These are phyloP conservation scores for Penicillium simplicissimum DNA, from an alignment of 495 filamentous ascomycete species.

Conservation along the genomic window DNA sequence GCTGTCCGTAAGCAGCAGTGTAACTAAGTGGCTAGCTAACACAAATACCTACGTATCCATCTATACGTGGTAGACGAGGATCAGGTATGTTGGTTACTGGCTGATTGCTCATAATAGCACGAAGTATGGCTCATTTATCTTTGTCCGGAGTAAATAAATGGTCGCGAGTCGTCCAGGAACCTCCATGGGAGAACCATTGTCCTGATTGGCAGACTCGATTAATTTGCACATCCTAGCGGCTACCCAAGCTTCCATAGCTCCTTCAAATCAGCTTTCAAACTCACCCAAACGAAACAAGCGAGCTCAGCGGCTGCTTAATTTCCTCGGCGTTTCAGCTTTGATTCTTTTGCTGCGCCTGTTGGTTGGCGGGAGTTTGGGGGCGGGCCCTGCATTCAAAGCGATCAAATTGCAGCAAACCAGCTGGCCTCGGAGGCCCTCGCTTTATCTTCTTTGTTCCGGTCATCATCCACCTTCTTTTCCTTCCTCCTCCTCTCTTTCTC, in stretches of 20 bases:
- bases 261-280: too few species aligned
- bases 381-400: constrained; percentile 20
- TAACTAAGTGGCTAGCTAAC: too few species aligned
- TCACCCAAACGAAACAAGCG: not conserved
- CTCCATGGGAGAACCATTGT: too few species aligned
- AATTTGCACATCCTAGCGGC: not conserved
- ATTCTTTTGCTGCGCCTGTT: not conserved
- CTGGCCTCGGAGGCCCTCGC: not conserved
- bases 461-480: not conserved
- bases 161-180: too few species aligned
- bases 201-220: not conserved
- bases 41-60: too few species aligned
- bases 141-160: too few species aligned
- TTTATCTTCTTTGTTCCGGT: constrained; percentile 2
- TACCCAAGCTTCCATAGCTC: too few species aligned
- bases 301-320: constrained; percentile 2
- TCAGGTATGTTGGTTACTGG: too few species aligned
- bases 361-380: constrained; percentile 2
- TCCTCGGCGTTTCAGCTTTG: constrained; percentile 28
- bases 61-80: too few species aligned
- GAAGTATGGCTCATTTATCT: too few species aligned
- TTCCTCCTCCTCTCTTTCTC: not conserved
- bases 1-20: not conserved
- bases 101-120: too few species aligned
- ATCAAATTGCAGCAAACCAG: not conserved